Evolutionary conservation across 2,329 filamentous ascomycete genomes (phyloP).

Genomic region (Ophiostoma angusticollis): DNA sequence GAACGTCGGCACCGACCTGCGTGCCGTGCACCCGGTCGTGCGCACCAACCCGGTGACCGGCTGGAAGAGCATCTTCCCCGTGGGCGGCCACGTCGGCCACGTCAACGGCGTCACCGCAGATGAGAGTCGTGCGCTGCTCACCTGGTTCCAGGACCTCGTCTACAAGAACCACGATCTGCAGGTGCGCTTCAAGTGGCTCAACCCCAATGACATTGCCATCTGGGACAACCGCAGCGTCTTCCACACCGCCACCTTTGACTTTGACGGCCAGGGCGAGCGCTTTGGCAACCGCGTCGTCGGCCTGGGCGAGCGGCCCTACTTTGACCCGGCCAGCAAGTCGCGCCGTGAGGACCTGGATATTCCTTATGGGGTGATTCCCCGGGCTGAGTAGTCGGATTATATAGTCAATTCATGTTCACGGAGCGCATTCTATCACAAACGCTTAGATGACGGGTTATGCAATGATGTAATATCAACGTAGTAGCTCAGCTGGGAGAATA

Average conservation of each 20-base stretch:
- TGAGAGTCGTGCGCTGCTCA: constrained; percentile 34
- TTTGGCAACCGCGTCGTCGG: constrained; percentile 40
- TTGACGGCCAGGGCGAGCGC: constrained; percentile 30
- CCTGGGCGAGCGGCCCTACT: constrained; percentile 41
- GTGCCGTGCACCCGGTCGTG: constrained; percentile 40
- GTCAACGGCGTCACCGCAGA: constrained; percentile 37
- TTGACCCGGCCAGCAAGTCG: constrained; percentile 37
- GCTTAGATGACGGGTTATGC: no score
- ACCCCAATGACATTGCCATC: constrained; percentile 36
- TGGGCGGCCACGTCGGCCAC: constrained; percentile 36
- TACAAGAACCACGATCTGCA: constrained; percentile 44
- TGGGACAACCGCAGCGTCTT: constrained; percentile 47
- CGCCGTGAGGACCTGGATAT: constrained; percentile 18
- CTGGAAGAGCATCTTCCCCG: constrained; percentile 42
- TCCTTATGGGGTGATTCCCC: constrained; percentile 2
- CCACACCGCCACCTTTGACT: constrained; percentile 46
- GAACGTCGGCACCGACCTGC: constrained; percentile 35
- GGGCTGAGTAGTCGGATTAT: no score
- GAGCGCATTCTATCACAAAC: no score
- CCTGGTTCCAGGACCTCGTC: constrained; percentile 37
- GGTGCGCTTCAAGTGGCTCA: constrained; percentile 33
- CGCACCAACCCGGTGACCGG: constrained; percentile 46
- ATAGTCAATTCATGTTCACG: no score
- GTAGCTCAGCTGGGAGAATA: no score
- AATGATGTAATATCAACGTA: no score